Evolutionary conservation across 805 yeast species (phyloP), one percentile per base, ranked within the genome.

Genomic region (Ogataea salicorniae): DNA sequence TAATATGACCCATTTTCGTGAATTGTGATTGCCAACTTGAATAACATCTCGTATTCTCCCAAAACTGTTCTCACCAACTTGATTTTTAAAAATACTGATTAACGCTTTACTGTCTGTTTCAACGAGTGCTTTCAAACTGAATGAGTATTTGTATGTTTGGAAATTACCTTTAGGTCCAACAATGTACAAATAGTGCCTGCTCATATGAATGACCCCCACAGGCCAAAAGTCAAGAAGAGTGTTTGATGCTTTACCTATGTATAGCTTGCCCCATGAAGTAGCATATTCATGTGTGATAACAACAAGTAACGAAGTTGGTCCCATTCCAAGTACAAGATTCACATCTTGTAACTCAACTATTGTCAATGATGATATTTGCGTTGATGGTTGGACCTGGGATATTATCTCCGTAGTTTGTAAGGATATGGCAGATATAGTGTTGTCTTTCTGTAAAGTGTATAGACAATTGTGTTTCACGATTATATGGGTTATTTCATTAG

Each of bases 141-240:
- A 5, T 9, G 52, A 45, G 46, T 55, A 61, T 31, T 56, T 49
- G 42, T 49, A 53, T 6, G 50, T 47, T 41, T 53, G 47, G 39
- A 49, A 53, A 14, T 51, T 44, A 1, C 63, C 63, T n/a, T 46
- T 37, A 16, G 54, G 46, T 1, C 59, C 56, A 31, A 57, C 50
- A 5, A 62, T 34, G 42, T 53, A 56, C 8, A 56, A 15, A 36
- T 54, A 57, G 37, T 48, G 48, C 31, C 59, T 50, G 36, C 52
- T 54, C 17, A 60, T 35, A 15, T 43, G 38, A 34, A 60, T 46
- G 11, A 51, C 48, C 5, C 64, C 61, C 16, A 43, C 44, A 4
- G 68, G 58, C 56, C 63, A 54, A 45, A 57, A 61, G 5, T 52
- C 49, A 2, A 63, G 45, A 41, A 26, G 31, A 26, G 31, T 26